Conservation (phyloP, 2,329 filamentous ascomycete species). For the Onygena corvina region DNA sequence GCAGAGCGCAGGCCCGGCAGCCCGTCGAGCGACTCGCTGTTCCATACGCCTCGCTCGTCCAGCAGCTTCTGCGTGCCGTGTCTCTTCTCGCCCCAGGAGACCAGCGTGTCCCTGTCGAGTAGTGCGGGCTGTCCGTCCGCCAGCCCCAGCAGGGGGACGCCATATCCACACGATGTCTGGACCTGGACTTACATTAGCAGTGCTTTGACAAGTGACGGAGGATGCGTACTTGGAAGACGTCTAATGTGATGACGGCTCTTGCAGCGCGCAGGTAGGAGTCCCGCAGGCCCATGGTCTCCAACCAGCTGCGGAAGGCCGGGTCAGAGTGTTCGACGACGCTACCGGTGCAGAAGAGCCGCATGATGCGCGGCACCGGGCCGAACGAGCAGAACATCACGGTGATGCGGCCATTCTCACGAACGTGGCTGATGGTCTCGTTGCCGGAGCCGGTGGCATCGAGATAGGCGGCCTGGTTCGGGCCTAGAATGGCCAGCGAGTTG, state of each 20-base stretch:
- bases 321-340: slow-evolving; percentile 50
- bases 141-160: slow-evolving; percentile 45
- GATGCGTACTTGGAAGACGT: slow-evolving; percentile 46
- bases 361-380: slow-evolving; percentile 46
- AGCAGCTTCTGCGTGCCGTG: slow-evolving; percentile 40
- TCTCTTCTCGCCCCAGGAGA: slow-evolving; percentile 40
- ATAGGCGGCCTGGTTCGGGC: slow-evolving; percentile 51
- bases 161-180: slow-evolving; percentile 56
- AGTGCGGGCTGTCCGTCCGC: slow-evolving; percentile 32
- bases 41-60: slow-evolving; percentile 47
- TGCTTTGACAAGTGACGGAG: slow-evolving; percentile 4
- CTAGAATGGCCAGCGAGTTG: slow-evolving; percentile 50
- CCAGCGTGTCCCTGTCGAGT: slow-evolving; percentile 45
- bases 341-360: slow-evolving; percentile 52
- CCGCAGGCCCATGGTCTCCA: slow-evolving; percentile 36
- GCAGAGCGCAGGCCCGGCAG: slow-evolving; percentile 46
- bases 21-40: slow-evolving; percentile 46
- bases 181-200: slow-evolving; percentile 25
- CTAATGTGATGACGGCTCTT: slow-evolving; percentile 49
- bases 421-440: slow-evolving; percentile 61
- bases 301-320: slow-evolving; percentile 36
- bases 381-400: slow-evolving; percentile 65
- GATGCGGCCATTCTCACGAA: slow-evolving; percentile 64
- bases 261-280: slow-evolving; percentile 35
- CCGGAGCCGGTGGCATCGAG: slow-evolving; percentile 64